Evolutionary conservation across 495 filamentous ascomycete species (phyloP).

Genomic region (Pseudotulostoma volvatum): DNA sequence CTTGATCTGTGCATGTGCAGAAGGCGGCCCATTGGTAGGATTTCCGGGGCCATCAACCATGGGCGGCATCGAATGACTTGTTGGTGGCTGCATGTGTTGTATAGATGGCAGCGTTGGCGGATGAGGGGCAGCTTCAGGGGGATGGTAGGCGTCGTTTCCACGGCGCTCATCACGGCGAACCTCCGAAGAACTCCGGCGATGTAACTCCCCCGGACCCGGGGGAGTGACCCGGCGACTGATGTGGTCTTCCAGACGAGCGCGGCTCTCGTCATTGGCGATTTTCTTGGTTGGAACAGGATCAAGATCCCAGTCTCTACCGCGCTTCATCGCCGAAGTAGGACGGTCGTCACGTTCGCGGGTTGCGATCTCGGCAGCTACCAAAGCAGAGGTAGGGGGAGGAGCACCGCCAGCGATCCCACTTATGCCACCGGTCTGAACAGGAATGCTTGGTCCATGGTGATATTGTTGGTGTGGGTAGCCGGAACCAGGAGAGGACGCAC

Average conservation of each 20-base stretch:
- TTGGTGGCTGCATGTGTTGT: conserved; percentile 51
- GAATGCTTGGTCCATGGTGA: conserved; percentile 52
- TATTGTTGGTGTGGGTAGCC: conserved; percentile 65
- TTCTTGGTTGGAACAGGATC: conserved; percentile 61
- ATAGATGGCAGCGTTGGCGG: conserved; percentile 56
- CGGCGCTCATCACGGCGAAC: conserved; percentile 52
- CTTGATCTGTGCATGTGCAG: conserved; percentile 26
- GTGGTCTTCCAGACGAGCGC: conserved; percentile 72
- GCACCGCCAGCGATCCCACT: conserved; percentile 65
- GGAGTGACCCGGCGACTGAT: conserved; percentile 59
- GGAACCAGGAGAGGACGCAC: conserved; percentile 68
- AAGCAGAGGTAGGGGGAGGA: conserved; percentile 55
- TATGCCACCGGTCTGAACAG: conserved; percentile 43
- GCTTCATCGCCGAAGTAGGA: conserved; percentile 63
- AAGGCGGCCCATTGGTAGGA: conserved; percentile 42
- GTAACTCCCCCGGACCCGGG: conserved; percentile 51
- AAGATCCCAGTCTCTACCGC: conserved; percentile 74
- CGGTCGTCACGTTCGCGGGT: conserved; percentile 74
- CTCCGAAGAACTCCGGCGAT: conserved; percentile 67
- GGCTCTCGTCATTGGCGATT: conserved; percentile 70
- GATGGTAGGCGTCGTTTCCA: conserved; percentile 63
- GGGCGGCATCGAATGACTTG: conserved; percentile 33
- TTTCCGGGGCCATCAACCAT: conserved; percentile 37
- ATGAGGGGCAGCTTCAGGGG: conserved; percentile 82
- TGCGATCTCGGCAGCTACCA: conserved; percentile 58